Base-by-base conservation (phyloP, 306 rosid genomes). In the Vigna unguiculata region DNA sequence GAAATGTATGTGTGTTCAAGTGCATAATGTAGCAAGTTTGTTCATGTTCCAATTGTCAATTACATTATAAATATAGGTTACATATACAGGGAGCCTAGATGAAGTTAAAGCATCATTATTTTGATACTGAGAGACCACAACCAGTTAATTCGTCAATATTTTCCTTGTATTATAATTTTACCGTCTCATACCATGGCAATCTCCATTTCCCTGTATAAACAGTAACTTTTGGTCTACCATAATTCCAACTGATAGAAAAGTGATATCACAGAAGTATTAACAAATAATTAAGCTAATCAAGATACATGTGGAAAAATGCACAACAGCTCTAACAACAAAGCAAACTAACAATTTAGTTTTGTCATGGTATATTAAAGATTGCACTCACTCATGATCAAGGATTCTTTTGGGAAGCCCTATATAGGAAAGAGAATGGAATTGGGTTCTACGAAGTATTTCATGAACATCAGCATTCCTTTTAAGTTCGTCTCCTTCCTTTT, bases 331-430 rank as follows among this genome's bases (percentile, higher is more conserved):
- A 30, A 38, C 15, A 9, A 22, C 22, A 57, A 45, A 32, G 70
- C 21, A 72, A 19, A 72, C 57, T 41, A 67, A 59, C 20, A 19
- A 52, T 45, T 36, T 28, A 45, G 68, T 15, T 81, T 9, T 36
- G 76, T 57, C 54, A 70, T 51, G 76, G 75, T 28, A 62, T 51
- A 16, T 68, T 22, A 57, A 70, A 58, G 45, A 69, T 51, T 53
- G 80, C 79, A 89, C 99, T 96, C 75, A 96, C 99, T 96, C 98
- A 13, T 96, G 99, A 51, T 89, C 96, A 65, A 55, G 72, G 83
- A 96, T 96, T 68, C 76, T 58, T 83, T 76, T 85, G 25, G 98
- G 93, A 82, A 89, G 92, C 60, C 89, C 93, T 59, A 81, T 76
- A 60, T 80, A 75, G 78, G 96, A 79, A 79, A 77, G 74, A 10